Conservation (phyloP, 1,284 basidiomycete genomes). For the Melampsora occidentalis region DNA sequence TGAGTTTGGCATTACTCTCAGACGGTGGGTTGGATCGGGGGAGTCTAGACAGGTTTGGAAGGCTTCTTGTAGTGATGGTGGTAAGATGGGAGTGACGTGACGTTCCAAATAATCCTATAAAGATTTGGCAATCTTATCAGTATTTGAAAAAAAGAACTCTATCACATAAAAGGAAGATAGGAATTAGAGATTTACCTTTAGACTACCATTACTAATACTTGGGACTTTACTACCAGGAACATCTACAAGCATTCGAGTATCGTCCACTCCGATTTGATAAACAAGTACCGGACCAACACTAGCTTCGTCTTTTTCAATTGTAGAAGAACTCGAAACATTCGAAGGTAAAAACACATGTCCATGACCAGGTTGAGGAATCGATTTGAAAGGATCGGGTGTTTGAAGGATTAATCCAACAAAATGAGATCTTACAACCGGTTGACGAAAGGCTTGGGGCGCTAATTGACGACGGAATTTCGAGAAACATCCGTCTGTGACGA, state of each 20-base stretch:
- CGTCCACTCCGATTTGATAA: conserved; percentile 72
- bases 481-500: conserved; percentile 93
- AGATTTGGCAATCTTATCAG: neutral
- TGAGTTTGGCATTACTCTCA: conserved; percentile 92
- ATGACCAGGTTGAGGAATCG: conserved; percentile 74
- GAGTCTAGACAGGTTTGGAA: conserved; percentile 62
- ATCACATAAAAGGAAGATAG: conserved; percentile 44
- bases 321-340: neutral
- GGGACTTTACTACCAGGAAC: conserved; percentile 77
- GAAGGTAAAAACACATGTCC: conserved; percentile 66
- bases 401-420: conserved; percentile 78
- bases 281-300: conserved; percentile 72
- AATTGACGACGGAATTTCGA: conserved; percentile 62
- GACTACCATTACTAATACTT: conserved; percentile 60
- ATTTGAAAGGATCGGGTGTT: conserved; percentile 58
- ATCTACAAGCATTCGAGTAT: conserved; percentile 90
- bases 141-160: neutral
- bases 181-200: conserved; percentile 53
- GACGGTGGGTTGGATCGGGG: conserved; percentile 62
- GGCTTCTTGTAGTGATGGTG: conserved; percentile 64
- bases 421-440: conserved; percentile 65
- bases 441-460: conserved; percentile 55
- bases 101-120: conserved; percentile 66
- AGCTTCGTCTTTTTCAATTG: conserved; percentile 16
- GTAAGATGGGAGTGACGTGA: conserved; percentile 75